Conservation (phyloP, 805 yeast genomes). For the Lipomyces lipofer region DNA sequence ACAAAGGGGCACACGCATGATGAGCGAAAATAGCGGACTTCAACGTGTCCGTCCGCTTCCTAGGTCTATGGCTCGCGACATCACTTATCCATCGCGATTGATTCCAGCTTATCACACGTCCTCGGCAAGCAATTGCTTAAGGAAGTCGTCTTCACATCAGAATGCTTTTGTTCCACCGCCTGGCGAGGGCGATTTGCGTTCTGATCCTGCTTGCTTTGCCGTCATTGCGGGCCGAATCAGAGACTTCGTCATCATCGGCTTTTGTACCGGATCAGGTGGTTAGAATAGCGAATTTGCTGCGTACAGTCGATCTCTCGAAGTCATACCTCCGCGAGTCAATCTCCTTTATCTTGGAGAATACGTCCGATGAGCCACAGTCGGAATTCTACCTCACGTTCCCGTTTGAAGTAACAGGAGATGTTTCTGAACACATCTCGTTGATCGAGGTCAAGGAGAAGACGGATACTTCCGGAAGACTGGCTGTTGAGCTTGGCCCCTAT, state of each 20-base stretch:
- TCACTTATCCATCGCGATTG: too few relatives aligned
- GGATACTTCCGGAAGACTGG: constrained; percentile 4
- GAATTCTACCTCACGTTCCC: constrained; percentile 65
- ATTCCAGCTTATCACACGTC: too few relatives aligned
- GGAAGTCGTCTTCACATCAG: too few relatives aligned
- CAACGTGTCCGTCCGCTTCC: too few relatives aligned
- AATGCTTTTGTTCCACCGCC: too few relatives aligned
- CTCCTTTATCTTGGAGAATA: constrained; percentile 59
- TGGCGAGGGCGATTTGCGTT: too few relatives aligned
- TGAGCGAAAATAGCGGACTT: too few relatives aligned
- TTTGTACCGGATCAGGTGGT: constrained; percentile 4
- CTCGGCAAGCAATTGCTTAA: too few relatives aligned
- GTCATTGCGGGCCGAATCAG: too few relatives aligned
- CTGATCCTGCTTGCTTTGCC: too few relatives aligned
- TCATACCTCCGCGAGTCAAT: constrained; percentile 65
- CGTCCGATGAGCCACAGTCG: constrained; percentile 52
- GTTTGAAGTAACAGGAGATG: constrained; percentile 40
- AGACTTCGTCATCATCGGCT: neutral
- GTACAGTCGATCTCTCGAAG: constrained; percentile 63
- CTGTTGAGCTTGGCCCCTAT: neutral
- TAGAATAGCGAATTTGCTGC: constrained; percentile 44
- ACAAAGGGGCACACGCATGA: too few relatives aligned
- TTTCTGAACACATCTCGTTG: constrained; percentile 6
- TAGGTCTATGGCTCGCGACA: too few relatives aligned
- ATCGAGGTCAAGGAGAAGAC: constrained; percentile 18